Evolutionary conservation across 148 eudicot species (phyloP).

Genomic region (Arctostaphylos glauca): DNA sequence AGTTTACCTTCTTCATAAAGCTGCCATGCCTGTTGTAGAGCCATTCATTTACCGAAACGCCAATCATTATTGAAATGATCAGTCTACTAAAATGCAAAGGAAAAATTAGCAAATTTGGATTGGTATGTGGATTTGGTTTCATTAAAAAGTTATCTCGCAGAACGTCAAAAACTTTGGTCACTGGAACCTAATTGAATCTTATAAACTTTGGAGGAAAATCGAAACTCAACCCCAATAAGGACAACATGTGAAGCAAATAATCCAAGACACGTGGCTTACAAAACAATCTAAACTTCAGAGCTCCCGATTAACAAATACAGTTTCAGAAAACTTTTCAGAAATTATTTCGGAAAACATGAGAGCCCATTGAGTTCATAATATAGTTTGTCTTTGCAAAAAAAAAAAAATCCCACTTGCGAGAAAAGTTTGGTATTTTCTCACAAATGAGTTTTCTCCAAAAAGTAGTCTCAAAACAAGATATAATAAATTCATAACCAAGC

Average conservation of each 20-base stretch:
- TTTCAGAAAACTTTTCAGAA: background rate
- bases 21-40: constrained; percentile 70
- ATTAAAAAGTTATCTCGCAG: background rate
- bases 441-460: too few relatives aligned
- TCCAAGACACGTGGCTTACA: background rate
- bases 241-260: background rate
- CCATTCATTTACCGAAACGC: background rate
- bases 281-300: background rate
- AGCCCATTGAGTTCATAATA: too few relatives aligned
- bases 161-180: background rate
- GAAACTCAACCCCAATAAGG: background rate
- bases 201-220: background rate
- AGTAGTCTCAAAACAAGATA: background rate
- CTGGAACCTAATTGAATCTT: background rate
- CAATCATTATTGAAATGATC: background rate
- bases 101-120: background rate
- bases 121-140: background rate
- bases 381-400: too few relatives aligned
- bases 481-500: background rate
- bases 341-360: background rate
- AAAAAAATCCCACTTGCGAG: too few relatives aligned
- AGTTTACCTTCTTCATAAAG: constrained; percentile 64
- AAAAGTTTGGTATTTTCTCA: too few relatives aligned
- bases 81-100: background rate
- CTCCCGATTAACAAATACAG: background rate